Evolutionary conservation across 345 rosid species (phyloP).

Genomic region (Rhizophora apiculata): DNA sequence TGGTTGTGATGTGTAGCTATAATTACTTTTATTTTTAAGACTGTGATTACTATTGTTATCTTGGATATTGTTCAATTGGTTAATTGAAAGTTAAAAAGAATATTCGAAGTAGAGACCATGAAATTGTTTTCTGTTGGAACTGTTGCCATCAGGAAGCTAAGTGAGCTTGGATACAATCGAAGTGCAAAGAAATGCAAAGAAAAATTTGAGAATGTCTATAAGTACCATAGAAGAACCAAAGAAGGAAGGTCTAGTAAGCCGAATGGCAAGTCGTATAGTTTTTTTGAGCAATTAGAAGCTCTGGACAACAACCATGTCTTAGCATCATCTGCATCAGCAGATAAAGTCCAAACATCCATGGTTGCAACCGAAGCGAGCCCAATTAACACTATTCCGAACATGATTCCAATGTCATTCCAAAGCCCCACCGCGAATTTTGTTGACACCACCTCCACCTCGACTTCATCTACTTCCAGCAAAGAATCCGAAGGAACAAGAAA

Average conservation of each 20-base stretch:
- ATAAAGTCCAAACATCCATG: slow-evolving; percentile 5
- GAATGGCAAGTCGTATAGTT: slow-evolving; percentile 29
- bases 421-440: slow-evolving; percentile 13
- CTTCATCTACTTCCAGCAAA: slow-evolving; percentile 22
- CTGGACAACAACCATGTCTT: slow-evolving; percentile 9
- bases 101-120: neutral
- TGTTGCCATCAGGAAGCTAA: slow-evolving; percentile 28
- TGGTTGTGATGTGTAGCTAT: neutral
- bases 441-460: slow-evolving; percentile 22
- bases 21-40: neutral
- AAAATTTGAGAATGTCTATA: slow-evolving; percentile 32
- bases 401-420: slow-evolving; percentile 14
- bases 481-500: slow-evolving; percentile 27
- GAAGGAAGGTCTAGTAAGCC: slow-evolving; percentile 23
- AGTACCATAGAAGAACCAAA: slow-evolving; percentile 37
- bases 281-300: slow-evolving; percentile 34
- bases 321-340: slow-evolving; percentile 13
- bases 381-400: slow-evolving; percentile 2
- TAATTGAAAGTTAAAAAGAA: slow-evolving; percentile 1
- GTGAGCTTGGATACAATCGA: slow-evolving; percentile 25
- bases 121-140: neutral
- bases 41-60: slow-evolving; percentile 7
- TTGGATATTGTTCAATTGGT: slow-evolving; percentile 13
- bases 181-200: slow-evolving; percentile 39
- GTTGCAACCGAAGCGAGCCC: slow-evolving; percentile 14